Percentiles rank a stretch among this genome's conserved stretches.
These are phyloP conservation scores for Aquanectria penicillioides DNA, from an alignment of 2,329 filamentous ascomycete genomes.

Conservation along the genomic window DNA sequence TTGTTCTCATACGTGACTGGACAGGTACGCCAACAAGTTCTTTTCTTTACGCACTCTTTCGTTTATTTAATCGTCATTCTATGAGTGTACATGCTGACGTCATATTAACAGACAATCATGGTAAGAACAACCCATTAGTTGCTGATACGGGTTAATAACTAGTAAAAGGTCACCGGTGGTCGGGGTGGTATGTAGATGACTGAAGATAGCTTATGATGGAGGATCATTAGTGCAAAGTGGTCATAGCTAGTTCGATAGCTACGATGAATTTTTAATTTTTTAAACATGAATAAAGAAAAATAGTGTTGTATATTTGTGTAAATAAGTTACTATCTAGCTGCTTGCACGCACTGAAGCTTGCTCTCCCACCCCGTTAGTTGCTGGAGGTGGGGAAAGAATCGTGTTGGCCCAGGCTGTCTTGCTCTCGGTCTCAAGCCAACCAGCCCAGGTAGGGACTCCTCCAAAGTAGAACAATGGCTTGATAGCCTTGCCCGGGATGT, in stretches of 20 bases:
- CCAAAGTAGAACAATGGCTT: conserved; percentile 24
- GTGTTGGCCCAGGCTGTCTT: conserved; percentile 14
- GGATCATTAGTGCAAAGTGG: neutral
- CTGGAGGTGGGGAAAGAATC: neutral
- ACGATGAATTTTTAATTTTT: too few relatives aligned
- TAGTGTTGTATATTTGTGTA: too few relatives aligned
- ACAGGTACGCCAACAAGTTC: too few relatives aligned
- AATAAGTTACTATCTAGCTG: neutral
- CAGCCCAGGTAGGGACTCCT: conserved; percentile 13
- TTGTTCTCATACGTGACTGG: conserved; percentile 25
- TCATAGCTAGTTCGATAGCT: too few relatives aligned
- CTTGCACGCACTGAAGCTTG: neutral
- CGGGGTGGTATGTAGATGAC: conserved; percentile 21
- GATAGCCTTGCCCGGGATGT: conserved; percentile 18
- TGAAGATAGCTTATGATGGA: neutral
- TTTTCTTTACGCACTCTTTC: too few relatives aligned
- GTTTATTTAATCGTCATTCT: neutral
- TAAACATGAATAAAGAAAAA: too few relatives aligned
- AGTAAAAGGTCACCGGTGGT: conserved; percentile 13
- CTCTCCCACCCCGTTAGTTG: neutral
- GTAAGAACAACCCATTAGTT: neutral
- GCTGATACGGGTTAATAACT: neutral
- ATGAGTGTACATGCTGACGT: too few relatives aligned
- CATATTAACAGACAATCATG: conserved; percentile 11
- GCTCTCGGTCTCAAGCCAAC: conserved; percentile 18